These are phyloP conservation scores for Delonix regia DNA, from an alignment of 306 rosid genomes.

Conservation along the genomic window DNA sequence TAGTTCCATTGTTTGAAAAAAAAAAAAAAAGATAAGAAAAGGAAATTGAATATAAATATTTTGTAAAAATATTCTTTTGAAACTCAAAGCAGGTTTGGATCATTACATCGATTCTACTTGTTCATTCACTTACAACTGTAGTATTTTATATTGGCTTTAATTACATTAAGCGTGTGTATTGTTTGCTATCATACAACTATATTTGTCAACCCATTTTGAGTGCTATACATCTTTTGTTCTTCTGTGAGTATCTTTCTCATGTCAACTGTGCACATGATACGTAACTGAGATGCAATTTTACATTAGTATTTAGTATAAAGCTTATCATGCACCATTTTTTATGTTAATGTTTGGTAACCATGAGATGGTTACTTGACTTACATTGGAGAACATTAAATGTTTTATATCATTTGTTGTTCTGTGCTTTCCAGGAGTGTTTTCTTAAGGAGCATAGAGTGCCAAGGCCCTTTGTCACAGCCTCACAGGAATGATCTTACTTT, in stretches of 20 bases:
- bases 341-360: not conserved
- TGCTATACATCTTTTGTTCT: not conserved
- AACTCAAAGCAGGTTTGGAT: slow-evolving; percentile 16
- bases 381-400: slow-evolving; percentile 10
- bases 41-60: not conserved
- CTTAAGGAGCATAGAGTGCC: slow-evolving; percentile 11
- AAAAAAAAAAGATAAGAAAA: too few relatives aligned
- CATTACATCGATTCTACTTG: slow-evolving; percentile 10
- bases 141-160: not conserved
- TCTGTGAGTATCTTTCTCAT: slow-evolving; percentile 22
- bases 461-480: slow-evolving; percentile 22
- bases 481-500: slow-evolving; percentile 32
- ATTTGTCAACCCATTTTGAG: not conserved
- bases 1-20: not conserved
- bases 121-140: slow-evolving; percentile 10
- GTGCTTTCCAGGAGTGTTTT: slow-evolving; percentile 34
- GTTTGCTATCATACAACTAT: slow-evolving; percentile 4
- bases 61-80: not conserved
- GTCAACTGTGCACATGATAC: slow-evolving; percentile 13
- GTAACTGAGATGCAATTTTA: not conserved
- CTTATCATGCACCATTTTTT: slow-evolving; percentile 2
- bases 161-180: slow-evolving; percentile 2
- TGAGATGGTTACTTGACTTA: slow-evolving; percentile 20
- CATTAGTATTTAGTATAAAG: slow-evolving; percentile 2
- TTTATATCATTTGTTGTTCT: slow-evolving; percentile 27